phyloP scores from a whole-genome alignment of 768 basidiomycete species.

The Heimioporus sp. region DNA sequence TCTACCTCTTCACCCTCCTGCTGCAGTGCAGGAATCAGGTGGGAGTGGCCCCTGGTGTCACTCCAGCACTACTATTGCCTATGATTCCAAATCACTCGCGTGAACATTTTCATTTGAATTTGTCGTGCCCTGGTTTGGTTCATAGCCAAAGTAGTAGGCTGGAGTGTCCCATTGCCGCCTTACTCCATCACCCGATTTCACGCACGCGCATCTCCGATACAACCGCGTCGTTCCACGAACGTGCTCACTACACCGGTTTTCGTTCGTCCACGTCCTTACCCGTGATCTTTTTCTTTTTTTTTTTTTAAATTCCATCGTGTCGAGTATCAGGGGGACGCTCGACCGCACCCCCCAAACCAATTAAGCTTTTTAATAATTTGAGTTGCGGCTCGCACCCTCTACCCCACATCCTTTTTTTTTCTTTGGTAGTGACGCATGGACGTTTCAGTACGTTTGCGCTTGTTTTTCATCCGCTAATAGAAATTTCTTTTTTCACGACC shows the following conservation, averaged over 20 bases:
- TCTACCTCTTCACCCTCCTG: not conserved
- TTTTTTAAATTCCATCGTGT: not conserved
- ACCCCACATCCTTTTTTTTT: constrained; percentile 13
- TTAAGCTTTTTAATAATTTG: constrained; percentile 29
- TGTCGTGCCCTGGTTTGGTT: constrained; percentile 43
- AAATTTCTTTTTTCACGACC: too few relatives aligned
- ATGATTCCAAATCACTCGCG: constrained; percentile 37
- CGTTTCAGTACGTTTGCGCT: too few relatives aligned
- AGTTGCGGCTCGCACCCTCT: constrained; percentile 15
- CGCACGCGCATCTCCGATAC: not conserved
- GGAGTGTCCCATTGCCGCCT: constrained; percentile 37
- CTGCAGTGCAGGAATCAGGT: constrained; percentile 8
- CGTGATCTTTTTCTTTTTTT: not conserved
- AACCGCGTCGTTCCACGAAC: not conserved
- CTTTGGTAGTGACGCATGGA: not conserved
- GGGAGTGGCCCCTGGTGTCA: constrained; percentile 29
- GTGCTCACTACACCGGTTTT: not conserved
- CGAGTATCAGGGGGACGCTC: not conserved
- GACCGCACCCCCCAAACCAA: not conserved
- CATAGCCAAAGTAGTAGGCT: constrained; percentile 57
- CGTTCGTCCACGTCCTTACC: too few relatives aligned
- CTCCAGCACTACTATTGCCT: constrained; percentile 32
- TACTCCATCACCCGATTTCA: constrained; percentile 5
- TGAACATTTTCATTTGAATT: constrained; percentile 34
- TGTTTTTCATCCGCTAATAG: too few relatives aligned